Base-by-base conservation (phyloP, 2,329 filamentous ascomycete genomes). In the Paraphaeosphaeria sporulosa region DNA sequence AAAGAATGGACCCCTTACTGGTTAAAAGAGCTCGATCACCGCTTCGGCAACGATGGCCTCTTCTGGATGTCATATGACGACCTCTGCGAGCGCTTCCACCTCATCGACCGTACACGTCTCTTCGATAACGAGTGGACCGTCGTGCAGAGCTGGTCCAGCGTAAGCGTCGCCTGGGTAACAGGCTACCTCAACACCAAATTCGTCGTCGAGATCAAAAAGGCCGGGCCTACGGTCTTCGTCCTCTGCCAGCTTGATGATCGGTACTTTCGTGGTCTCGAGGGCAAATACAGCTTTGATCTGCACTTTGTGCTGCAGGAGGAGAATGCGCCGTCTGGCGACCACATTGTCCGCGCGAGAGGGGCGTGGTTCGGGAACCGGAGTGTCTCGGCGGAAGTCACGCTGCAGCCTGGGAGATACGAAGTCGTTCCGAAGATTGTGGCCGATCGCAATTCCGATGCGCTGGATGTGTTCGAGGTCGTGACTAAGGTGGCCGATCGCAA, bases 1-100 rank as follows among this genome's bases (percentile, higher is more conserved):
- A 90, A 90, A 68, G 89, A 94, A 76, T 96, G 92, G 92, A 94
- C 90, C 1, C 83, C 90, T 0, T 89, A 93, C 65, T 92, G 90
- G 86, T 86, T 94, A 76, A 78, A 87, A 55, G 87, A 89, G 65
- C 82, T 94, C 0, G 82, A 84, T 43, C 90, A 94, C 71, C 86
- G 84, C 21, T 94, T 94, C 68, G 90, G 90, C 34, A 89, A 92
- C 65, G 90, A 94, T 67, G 91, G 90, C 7, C 61, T 86, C 30
- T 87, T 88, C 72, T 88, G 85, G 85, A 87, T 88, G 62, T 83
- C 81, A 1, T 88, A 86, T 64, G 78, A 84, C 7, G 86, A 89
- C 58, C 78, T 88, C 27, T 78, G 86, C 3, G 82, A 80, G 58
- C 82, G 85, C 49, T 88, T 86, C 62, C 81, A 85, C 46, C 77